Evolutionary conservation across 768 basidiomycete species (phyloP).

Genomic region (Russula sp.): DNA sequence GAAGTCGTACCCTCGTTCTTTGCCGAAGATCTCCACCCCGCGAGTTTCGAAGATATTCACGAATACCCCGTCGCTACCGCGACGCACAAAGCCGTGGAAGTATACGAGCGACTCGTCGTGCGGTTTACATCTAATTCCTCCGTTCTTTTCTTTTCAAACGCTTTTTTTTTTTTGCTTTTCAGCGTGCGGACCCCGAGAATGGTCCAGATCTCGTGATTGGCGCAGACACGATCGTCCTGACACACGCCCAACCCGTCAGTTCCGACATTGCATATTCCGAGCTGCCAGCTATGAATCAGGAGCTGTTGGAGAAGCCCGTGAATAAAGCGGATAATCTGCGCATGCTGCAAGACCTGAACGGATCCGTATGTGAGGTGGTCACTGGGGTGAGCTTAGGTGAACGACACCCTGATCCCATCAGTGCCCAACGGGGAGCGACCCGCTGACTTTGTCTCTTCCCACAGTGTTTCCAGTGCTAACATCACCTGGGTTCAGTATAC

Average conservation of each 20-base stretch:
- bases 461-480: constrained; percentile 71
- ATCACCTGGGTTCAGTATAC: constrained; percentile 72
- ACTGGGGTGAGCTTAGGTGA: constrained; percentile 84
- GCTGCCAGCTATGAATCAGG: constrained; percentile 53
- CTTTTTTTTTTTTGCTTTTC: constrained; percentile 5
- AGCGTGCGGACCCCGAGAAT: constrained; percentile 59
- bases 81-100: constrained; percentile 78
- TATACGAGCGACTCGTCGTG: constrained; percentile 79
- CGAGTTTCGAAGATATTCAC: constrained; percentile 64
- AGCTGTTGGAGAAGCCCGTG: constrained; percentile 85
- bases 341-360: constrained; percentile 87
- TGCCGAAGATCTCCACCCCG: constrained; percentile 67
- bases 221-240: constrained; percentile 95
- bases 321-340: constrained; percentile 78
- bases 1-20: constrained; percentile 78
- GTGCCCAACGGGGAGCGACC: neutral
- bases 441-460: neutral
- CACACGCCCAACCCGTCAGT: constrained; percentile 61
- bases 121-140: constrained; percentile 31
- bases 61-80: constrained; percentile 78
- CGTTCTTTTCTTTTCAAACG: neutral
- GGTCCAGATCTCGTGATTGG: constrained; percentile 78
- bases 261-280: constrained; percentile 56
- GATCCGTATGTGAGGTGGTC: constrained; percentile 84
- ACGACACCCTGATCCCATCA: constrained; percentile 28